phyloP scores from a whole-genome alignment of 306 rosid genomes.

The Luffa aegyptiaca region DNA sequence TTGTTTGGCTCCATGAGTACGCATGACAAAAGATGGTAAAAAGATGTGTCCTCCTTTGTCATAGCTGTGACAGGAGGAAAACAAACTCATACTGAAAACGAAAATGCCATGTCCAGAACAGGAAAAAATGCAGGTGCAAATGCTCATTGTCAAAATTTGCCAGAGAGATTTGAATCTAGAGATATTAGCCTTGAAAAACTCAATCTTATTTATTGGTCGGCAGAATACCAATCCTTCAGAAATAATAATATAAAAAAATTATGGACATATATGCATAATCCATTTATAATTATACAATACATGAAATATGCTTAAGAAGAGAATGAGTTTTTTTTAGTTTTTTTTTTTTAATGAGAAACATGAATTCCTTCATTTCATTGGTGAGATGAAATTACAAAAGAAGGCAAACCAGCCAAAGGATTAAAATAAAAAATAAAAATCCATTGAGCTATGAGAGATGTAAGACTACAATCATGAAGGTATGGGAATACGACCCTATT shows the following conservation, averaged over 20 bases:
- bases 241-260: not conserved
- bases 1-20: constrained; percentile 81
- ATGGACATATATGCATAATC: not conserved
- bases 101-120: not conserved
- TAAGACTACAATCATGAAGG: no score
- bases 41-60: constrained; percentile 88
- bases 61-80: constrained; percentile 46
- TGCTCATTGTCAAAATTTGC: not conserved
- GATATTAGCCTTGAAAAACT: not conserved
- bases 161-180: not conserved
- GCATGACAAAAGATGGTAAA: constrained; percentile 86
- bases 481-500: no score
- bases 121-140: not conserved
- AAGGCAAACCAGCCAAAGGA: no score
- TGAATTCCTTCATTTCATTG: no score
- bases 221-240: not conserved
- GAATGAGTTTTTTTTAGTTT: not conserved
- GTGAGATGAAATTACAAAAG: no score
- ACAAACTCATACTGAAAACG: not conserved
- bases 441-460: no score
- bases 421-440: no score
- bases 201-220: not conserved
- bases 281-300: not conserved
- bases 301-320: not conserved
- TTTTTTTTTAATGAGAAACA: no score